A percentile compares a stretch with the other conserved stretches of the same genome.
Evolutionary conservation across 805 yeast genomes (phyloP).

Genomic region (Starmerella lactis-condensi): DNA sequence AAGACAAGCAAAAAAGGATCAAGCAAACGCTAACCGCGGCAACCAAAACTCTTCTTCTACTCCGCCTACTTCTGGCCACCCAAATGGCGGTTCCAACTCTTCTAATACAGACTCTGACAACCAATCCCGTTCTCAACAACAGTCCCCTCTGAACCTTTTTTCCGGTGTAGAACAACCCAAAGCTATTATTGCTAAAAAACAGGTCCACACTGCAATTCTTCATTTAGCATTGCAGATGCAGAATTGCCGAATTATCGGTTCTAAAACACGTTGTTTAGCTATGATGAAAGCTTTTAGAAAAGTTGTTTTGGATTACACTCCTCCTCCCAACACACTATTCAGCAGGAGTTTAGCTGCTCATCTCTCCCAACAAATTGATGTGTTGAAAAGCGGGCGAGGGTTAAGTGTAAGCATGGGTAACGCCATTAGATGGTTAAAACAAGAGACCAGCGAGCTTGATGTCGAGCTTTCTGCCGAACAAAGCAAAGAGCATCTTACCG

Average conservation of each 20-base stretch:
- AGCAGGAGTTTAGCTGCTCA: slow-evolving; percentile 77
- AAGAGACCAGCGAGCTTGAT: slow-evolving; percentile 67
- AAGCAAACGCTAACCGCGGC: slow-evolving; percentile 22
- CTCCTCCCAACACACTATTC: slow-evolving; percentile 71
- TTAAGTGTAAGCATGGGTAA: slow-evolving; percentile 90
- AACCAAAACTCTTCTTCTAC: slow-evolving; percentile 5
- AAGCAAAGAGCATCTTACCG: slow-evolving; percentile 48
- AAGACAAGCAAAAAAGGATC: slow-evolving; percentile 60
- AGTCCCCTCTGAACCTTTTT: slow-evolving; percentile 28
- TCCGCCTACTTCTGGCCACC: no score
- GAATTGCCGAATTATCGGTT: slow-evolving; percentile 74
- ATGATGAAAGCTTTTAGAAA: slow-evolving; percentile 71
- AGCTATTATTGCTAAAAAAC: slow-evolving; percentile 32
- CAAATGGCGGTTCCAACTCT: slow-evolving; percentile 25
- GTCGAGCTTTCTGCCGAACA: slow-evolving; percentile 46
- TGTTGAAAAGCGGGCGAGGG: slow-evolving; percentile 77
- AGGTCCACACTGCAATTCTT: slow-evolving; percentile 74
- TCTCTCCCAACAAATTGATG: slow-evolving; percentile 81
- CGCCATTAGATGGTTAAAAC: slow-evolving; percentile 92
- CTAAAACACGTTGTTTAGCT: slow-evolving; percentile 64
- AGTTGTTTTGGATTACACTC: slow-evolving; percentile 60
- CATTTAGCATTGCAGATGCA: slow-evolving; percentile 64
- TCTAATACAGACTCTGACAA: slow-evolving; percentile 25
- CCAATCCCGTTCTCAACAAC: slow-evolving; percentile 20
- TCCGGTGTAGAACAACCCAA: slow-evolving; percentile 24